phyloP scores from a whole-genome alignment of 345 rosid genomes.

The Brassica cretica region DNA sequence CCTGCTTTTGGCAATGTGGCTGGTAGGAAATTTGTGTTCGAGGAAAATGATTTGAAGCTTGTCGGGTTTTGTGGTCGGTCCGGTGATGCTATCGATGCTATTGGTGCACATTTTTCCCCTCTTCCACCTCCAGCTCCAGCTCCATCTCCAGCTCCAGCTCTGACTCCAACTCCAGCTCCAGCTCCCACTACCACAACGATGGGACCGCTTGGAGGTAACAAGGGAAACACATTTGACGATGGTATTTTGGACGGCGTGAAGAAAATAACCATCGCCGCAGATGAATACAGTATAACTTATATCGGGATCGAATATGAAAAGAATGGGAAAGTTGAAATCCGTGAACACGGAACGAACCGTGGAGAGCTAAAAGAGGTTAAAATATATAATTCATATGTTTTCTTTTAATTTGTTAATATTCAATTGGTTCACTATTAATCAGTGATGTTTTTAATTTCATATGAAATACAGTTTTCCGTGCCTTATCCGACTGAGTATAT shows the following conservation, averaged over 20 bases:
- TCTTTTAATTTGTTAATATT: neutral
- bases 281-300: constrained; percentile 2
- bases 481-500: neutral
- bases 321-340: constrained; percentile 6
- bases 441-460: neutral
- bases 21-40: constrained; percentile 32
- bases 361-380: constrained; percentile 26
- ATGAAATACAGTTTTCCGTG: constrained; percentile 21
- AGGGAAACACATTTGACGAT: constrained; percentile 29
- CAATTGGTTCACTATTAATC: neutral
- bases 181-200: neutral
- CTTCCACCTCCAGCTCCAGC: neutral
- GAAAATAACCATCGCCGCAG: constrained; percentile 14
- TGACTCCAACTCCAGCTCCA: neutral
- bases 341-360: constrained; percentile 17
- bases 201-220: constrained; percentile 30
- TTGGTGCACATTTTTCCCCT: constrained; percentile 27
- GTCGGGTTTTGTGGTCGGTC: constrained; percentile 33
- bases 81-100: constrained; percentile 18
- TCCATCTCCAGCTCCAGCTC: neutral
- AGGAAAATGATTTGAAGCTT: constrained; percentile 25
- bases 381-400: neutral
- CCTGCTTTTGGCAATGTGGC: constrained; percentile 25
- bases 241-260: constrained; percentile 29
- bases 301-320: constrained; percentile 33